Evolutionary conservation across 2,329 filamentous ascomycete genomes (phyloP).

Genomic region (Thermoascus crustaceus): DNA sequence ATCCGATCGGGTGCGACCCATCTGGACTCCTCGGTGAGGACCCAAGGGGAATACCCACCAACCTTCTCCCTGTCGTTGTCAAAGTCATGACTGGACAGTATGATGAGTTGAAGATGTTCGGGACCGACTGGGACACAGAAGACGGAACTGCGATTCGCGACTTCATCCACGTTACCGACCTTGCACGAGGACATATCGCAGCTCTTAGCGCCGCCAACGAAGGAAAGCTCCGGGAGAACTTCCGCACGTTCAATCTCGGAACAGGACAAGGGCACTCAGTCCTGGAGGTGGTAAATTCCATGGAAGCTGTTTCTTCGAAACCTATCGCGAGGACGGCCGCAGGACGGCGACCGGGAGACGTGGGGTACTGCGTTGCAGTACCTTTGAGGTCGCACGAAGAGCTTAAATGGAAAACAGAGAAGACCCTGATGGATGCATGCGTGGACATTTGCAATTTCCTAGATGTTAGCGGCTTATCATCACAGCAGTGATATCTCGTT

Average conservation of each 20-base stretch:
- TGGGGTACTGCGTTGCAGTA: conserved; percentile 32
- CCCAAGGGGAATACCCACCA: conserved; percentile 53
- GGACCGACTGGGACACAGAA: conserved; percentile 56
- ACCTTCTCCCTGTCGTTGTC: conserved; percentile 57
- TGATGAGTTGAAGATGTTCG: conserved; percentile 52
- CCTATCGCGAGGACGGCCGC: conserved; percentile 25
- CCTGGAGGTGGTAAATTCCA: conserved; percentile 29
- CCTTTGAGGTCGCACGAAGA: conserved; percentile 43
- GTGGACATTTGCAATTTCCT: conserved; percentile 31
- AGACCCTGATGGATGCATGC: conserved; percentile 31
- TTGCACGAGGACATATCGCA: conserved; percentile 55
- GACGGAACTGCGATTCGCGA: conserved; percentile 61
- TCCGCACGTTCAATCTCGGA: conserved; percentile 34
- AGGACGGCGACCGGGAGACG: conserved; percentile 29
- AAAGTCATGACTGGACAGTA: conserved; percentile 52
- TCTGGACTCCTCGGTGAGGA: conserved; percentile 58
- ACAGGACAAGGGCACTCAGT: conserved; percentile 33
- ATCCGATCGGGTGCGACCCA: conserved; percentile 58
- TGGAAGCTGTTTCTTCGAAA: conserved; percentile 30
- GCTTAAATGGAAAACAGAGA: conserved; percentile 39
- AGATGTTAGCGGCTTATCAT: conserved; percentile 23
- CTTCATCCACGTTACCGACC: conserved; percentile 60
- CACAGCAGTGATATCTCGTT: too few relatives aligned
- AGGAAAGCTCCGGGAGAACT: conserved; percentile 30
- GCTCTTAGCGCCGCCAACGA: conserved; percentile 40